Percentiles rank a stretch among this genome's conserved stretches.
phyloP scores from a whole-genome alignment of 1,284 basidiomycete genomes.

The Xanthoconium separans region DNA sequence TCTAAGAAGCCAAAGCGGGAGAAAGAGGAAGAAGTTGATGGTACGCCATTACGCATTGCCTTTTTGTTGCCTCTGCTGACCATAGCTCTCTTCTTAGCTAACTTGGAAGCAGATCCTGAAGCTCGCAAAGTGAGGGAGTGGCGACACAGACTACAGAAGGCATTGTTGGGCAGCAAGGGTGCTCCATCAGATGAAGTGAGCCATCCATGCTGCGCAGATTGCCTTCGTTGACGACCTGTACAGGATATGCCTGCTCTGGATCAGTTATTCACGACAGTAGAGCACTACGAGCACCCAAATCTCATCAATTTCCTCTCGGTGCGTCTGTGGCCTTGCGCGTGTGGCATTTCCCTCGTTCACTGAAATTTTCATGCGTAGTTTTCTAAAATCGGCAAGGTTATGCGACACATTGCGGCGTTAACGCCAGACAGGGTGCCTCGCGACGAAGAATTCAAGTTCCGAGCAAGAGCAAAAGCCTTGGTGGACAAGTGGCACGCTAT shows the following conservation, averaged over 20 bases:
- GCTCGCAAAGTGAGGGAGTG: conserved; percentile 74
- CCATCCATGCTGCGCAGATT: conserved; percentile 3
- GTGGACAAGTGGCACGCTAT: conserved; percentile 77
- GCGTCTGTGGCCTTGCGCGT: conserved; percentile 33
- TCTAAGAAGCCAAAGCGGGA: conserved; percentile 67
- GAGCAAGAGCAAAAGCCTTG: conserved; percentile 70
- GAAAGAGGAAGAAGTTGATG: conserved; percentile 62
- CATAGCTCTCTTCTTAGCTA: conserved; percentile 33
- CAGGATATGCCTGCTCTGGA: conserved; percentile 82
- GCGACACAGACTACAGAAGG: conserved; percentile 82
- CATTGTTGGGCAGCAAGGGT: conserved; percentile 63
- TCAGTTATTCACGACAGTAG: conserved; percentile 79
- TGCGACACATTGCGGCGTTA: conserved; percentile 88
- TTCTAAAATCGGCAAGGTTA: conserved; percentile 98
- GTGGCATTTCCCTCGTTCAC: conserved; percentile 17
- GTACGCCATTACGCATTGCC: conserved; percentile 25
- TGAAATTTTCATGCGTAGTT: conserved; percentile 46
- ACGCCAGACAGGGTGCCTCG: conserved; percentile 67
- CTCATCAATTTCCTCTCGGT: conserved; percentile 83
- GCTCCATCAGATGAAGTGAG: conserved; percentile 48
- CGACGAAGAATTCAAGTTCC: conserved; percentile 87
- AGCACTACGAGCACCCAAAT: conserved; percentile 81
- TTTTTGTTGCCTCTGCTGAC: conserved; percentile 10
- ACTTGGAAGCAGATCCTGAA: conserved; percentile 63
- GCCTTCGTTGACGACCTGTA: conserved; percentile 9